phyloP scores from a whole-genome alignment of 805 yeast species.

The Barnettozyma wickerhamii region DNA sequence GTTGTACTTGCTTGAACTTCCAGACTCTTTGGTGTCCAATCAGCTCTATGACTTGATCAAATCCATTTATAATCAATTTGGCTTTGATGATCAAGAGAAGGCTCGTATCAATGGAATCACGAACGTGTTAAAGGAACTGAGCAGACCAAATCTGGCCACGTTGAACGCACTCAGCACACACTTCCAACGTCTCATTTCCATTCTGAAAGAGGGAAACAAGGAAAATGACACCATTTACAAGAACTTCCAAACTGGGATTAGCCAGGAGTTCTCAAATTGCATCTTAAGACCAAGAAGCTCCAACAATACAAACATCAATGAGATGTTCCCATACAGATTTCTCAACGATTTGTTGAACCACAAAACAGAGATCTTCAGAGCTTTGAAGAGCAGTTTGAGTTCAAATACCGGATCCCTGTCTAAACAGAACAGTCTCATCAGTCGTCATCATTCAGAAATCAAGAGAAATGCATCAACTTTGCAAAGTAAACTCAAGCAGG shows the following conservation, averaged over 20 bases:
- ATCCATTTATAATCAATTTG: conserved; percentile 55
- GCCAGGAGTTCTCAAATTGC: conserved; percentile 64
- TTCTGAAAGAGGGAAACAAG: conserved; percentile 41
- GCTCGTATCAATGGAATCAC: conserved; percentile 58
- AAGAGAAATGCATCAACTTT: conserved; percentile 21
- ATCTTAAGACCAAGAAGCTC: conserved; percentile 50
- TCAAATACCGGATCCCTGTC: conserved; percentile 14
- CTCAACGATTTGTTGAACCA: conserved; percentile 57
- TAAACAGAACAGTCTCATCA: conserved; percentile 4
- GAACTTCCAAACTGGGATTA: conserved; percentile 41
- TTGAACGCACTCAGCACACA: conserved; percentile 78
- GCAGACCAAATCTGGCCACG: conserved; percentile 71
- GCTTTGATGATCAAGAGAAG: conserved; percentile 25
- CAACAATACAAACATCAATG: conserved; percentile 45
- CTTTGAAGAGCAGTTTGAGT: conserved; percentile 38
- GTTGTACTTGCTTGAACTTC: conserved; percentile 72
- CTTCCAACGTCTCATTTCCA: conserved; percentile 56
- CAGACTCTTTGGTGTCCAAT: conserved; percentile 67
- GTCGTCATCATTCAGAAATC: conserved; percentile 8
- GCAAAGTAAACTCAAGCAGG: conserved; percentile 22
- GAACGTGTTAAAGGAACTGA: conserved; percentile 60
- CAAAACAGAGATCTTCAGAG: conserved; percentile 61
- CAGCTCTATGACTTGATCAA: conserved; percentile 63
- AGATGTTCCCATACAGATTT: conserved; percentile 53
- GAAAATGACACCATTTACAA: conserved; percentile 29